Conservation (phyloP, 306 rosid species). For the Fragaria vesca region DNA sequence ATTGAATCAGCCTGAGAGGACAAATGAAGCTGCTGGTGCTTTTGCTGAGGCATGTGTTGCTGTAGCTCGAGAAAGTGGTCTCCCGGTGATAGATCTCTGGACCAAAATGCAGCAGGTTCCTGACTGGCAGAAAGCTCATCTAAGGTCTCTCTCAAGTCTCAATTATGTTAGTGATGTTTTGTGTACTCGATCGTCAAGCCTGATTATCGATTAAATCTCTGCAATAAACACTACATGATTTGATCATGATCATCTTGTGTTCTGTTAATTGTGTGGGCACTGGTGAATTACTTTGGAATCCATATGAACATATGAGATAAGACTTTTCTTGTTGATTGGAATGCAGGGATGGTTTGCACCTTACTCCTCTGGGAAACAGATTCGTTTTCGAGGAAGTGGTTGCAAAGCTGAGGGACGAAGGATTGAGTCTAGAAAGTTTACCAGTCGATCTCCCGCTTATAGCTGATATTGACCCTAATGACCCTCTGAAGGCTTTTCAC, state of each 20-base stretch:
- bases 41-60: slow-evolving; percentile 65
- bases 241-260: neutral
- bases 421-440: slow-evolving; percentile 46
- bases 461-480: slow-evolving; percentile 51
- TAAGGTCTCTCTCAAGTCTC: slow-evolving; percentile 41
- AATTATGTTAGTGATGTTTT: neutral
- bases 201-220: neutral
- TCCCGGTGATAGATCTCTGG: slow-evolving; percentile 67
- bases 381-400: slow-evolving; percentile 71
- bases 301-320: neutral
- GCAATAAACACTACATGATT: neutral
- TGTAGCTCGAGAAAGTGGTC: slow-evolving; percentile 57
- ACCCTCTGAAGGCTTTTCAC: slow-evolving; percentile 62
- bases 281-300: neutral
- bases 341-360: slow-evolving; percentile 87
- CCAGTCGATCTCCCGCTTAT: slow-evolving; percentile 66
- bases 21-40: slow-evolving; percentile 77
- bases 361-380: slow-evolving; percentile 50
- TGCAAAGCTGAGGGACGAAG: slow-evolving; percentile 52
- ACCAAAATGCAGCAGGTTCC: slow-evolving; percentile 74
- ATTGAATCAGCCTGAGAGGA: slow-evolving; percentile 71
- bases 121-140: slow-evolving; percentile 47
- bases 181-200: neutral
- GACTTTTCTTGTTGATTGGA: slow-evolving; percentile 9
- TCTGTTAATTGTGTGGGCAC: neutral